phyloP scores from a whole-genome alignment of 1,284 basidiomycete species.

The Exobasidium cylindrosporum region DNA sequence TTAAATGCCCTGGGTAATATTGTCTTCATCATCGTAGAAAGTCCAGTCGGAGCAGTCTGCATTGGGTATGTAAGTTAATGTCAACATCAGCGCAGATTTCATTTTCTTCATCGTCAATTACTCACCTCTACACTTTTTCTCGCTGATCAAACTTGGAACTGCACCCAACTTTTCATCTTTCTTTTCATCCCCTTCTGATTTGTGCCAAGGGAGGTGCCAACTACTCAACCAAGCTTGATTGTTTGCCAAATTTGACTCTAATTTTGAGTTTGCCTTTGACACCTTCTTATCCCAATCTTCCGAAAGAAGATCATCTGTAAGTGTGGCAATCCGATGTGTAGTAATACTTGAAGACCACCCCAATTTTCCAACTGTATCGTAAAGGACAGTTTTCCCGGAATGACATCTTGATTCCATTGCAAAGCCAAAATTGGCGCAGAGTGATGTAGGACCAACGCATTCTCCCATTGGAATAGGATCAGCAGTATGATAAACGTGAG shows the following conservation, averaged over 20 bases:
- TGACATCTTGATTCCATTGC: constrained; percentile 64
- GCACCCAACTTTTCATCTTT: constrained; percentile 29
- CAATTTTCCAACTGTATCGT: constrained; percentile 79
- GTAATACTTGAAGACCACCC: constrained; percentile 78
- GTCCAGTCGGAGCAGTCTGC: constrained; percentile 37
- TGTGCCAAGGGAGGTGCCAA: constrained; percentile 39
- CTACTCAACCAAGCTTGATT: constrained; percentile 12
- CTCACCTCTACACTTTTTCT: constrained; percentile 30
- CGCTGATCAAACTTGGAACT: constrained; percentile 24
- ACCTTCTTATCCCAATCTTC: constrained; percentile 67
- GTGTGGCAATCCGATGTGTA: constrained; percentile 71
- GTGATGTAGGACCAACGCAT: constrained; percentile 42
- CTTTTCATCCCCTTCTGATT: constrained; percentile 24
- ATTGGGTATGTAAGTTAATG: no score
- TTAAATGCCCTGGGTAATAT: neutral
- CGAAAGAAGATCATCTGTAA: constrained; percentile 71
- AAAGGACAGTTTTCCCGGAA: constrained; percentile 76
- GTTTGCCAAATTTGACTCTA: constrained; percentile 3
- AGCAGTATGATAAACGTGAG: constrained; percentile 75
- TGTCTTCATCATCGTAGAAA: constrained; percentile 27
- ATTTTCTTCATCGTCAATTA: constrained; percentile 14
- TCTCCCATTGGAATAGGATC: constrained; percentile 64
- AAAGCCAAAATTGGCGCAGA: constrained; percentile 52
- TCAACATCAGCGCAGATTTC: neutral
- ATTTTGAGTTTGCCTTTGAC: constrained; percentile 28